Evolutionary conservation across 148 eudicot species (phyloP).

Genomic region (Mesembryanthemum crystallinum): DNA sequence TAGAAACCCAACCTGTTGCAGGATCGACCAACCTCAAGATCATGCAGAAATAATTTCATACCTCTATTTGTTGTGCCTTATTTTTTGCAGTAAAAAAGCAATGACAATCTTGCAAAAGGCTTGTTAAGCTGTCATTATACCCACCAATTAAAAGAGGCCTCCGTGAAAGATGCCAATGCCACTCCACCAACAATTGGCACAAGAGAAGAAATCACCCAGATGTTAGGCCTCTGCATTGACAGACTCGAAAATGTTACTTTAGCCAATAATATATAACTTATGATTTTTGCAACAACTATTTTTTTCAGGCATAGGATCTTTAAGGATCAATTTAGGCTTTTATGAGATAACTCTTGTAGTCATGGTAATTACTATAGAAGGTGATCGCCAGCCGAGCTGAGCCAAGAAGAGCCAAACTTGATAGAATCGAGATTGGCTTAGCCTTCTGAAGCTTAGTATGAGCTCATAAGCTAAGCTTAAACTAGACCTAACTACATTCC

Average conservation of each 20-base stretch:
- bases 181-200: slow-evolving; percentile 83
- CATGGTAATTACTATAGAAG: background rate
- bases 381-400: too few relatives aligned
- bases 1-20: slow-evolving; percentile 53
- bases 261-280: too few relatives aligned
- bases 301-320: too few relatives aligned
- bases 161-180: slow-evolving; percentile 78
- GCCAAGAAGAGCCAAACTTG: too few relatives aligned
- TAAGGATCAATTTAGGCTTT: background rate
- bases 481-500: background rate
- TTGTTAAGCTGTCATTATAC: background rate
- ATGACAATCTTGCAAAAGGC: background rate
- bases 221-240: slow-evolving; percentile 28
- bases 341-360: background rate
- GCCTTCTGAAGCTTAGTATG: background rate
- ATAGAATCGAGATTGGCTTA: too few relatives aligned
- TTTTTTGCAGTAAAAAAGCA: background rate
- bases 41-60: background rate
- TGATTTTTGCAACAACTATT: too few relatives aligned
- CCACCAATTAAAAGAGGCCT: slow-evolving; percentile 82
- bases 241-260: background rate
- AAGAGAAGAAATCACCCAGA: slow-evolving; percentile 69
- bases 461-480: background rate
- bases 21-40: slow-evolving; percentile 1
- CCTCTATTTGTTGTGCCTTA: background rate